Evolutionary conservation across 495 filamentous ascomycete species (phyloP).

Genomic region (Penicillium parvum): DNA sequence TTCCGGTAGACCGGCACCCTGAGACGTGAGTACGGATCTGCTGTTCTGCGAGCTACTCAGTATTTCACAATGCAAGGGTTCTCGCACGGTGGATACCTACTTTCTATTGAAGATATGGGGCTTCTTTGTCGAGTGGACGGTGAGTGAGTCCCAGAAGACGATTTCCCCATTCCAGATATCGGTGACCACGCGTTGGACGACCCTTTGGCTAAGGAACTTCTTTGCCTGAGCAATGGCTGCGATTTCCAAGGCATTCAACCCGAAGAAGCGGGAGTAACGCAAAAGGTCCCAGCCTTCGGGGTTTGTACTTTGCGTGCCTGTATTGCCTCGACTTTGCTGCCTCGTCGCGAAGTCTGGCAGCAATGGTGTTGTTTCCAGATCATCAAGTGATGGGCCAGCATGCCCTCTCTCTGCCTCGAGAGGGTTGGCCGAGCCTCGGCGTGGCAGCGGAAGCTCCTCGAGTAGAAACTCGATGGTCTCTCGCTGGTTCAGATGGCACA

Average conservation of each 20-base stretch:
- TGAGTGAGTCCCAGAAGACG: constrained; percentile 84
- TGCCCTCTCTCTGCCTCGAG: constrained; percentile 26
- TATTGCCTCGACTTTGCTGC: constrained; percentile 3
- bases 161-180: constrained; percentile 91
- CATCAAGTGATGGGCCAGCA: constrained; percentile 7
- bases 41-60: constrained; percentile 39
- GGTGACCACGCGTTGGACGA: constrained; percentile 83
- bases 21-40: constrained; percentile 80
- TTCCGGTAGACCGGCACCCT: constrained; percentile 91
- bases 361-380: constrained; percentile 30
- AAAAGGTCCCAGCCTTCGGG: constrained; percentile 41
- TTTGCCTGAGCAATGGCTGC: constrained; percentile 86
- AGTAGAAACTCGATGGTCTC: constrained; percentile 82
- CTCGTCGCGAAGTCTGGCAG: constrained; percentile 23
- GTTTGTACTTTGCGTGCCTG: constrained; percentile 6
- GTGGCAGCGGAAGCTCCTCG: constrained; percentile 60
- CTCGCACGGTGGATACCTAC: constrained; percentile 22
- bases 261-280: constrained; percentile 62
- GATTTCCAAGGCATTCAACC: constrained; percentile 86
- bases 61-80: neutral
- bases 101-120: constrained; percentile 74
- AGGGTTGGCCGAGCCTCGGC: constrained; percentile 12
- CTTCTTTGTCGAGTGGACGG: constrained; percentile 71
- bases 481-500: constrained; percentile 70
- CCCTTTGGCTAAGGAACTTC: constrained; percentile 78